Base-by-base conservation (phyloP, 2,329 filamentous ascomycete genomes). In the Acrocalymma vagum region DNA sequence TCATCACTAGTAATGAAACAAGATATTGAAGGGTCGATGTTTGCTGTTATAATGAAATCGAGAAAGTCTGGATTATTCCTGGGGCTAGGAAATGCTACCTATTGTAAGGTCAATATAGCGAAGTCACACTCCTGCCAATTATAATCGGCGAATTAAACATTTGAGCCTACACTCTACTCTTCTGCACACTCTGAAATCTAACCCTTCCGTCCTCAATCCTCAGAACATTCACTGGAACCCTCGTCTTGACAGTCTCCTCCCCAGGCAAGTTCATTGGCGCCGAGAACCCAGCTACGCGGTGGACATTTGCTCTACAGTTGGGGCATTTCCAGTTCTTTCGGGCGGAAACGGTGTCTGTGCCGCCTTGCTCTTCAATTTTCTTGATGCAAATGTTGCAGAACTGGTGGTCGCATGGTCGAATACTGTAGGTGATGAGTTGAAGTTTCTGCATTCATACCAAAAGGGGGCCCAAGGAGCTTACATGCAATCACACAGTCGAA, bases 401-500 rank as follows among this genome's bases (percentile, higher is more conserved):
- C 20, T 21, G 20, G 23, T 40, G 37, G 23, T 40, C 27, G 29
- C 37, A 40, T 9, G 37, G 37, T 6, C 37, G 28, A 13, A 40
- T 33, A 20, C 37, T 40, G 20, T 6, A 32, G 23, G 22, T 10
- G 17, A n/a, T 32, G 20, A 14, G 27, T 25, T n/a, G 26, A 11
- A 11, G 21, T 11, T 29, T n/a, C n/a, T n/a, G n/a, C n/a, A n/a
- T n/a, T n/a, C n/a, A n/a, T n/a, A n/a, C n/a, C n/a, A n/a, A 29
- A 4, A 22, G 9, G 9, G 6, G 15, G 18, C 13, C 7, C 22
- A 16, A 39, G 11, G n/a, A 13, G 29, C 38, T 27, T 20, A 36
- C 30, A 38, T 38, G 40, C 40, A 43, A 27, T 43, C 40, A 29
- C 40, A 43, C 22, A 43, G 40, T 17, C 40, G 30, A n/a, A 32